Base-by-base conservation (phyloP, 2,329 filamentous ascomycete species). In the Pseudocercospora vitis region DNA sequence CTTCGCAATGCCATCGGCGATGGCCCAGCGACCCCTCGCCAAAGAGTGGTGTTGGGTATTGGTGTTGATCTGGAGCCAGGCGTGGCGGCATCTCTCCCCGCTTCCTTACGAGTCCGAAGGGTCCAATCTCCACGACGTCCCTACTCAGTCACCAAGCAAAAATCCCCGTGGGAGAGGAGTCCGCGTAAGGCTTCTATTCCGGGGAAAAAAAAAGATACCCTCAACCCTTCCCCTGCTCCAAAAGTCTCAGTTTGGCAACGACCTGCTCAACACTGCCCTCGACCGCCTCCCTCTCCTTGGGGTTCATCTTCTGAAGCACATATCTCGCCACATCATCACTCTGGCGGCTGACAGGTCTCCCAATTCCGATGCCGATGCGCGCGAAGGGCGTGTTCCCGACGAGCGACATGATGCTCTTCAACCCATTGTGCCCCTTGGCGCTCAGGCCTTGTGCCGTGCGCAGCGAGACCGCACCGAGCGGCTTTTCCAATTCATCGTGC, bases 401-500 rank as follows among this genome's bases (percentile, higher is more conserved):
- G 7, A 52, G 35, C 70, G 88, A 95, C 71, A 95, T 85, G 71
- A 97, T 54, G 58, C 71, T 74, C 68, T 78, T 78, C 48, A 78
- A 54, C 23, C 74, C 70, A 62, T 77, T 78, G 46, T 78, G 74
- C 0, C 76, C 73, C 55, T 69, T 71, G 7, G 73, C 68, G 52
- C 72, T 75, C 24, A 48, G 78, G 76, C 89, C 19, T 78, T 77
- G 52, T 81, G 57, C 57, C 1, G 62, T 63, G n/a, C 63, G 81
- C 4, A 89, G 76, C 45, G 77, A 82, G 11, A 95, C 79, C 29
- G 79, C 78, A 0, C 91, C 91, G 1, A 91, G 67, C 2, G 80
- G 75, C 35, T 81, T 78, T 65, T 96, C 91, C 28, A 97, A 73
- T 69, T 97, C 92, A 69, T 97, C 92, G 70, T 97, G 91, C 16